Conservation (phyloP, 2,329 filamentous ascomycete genomes). For the Ophiostoma sp. region DNA sequence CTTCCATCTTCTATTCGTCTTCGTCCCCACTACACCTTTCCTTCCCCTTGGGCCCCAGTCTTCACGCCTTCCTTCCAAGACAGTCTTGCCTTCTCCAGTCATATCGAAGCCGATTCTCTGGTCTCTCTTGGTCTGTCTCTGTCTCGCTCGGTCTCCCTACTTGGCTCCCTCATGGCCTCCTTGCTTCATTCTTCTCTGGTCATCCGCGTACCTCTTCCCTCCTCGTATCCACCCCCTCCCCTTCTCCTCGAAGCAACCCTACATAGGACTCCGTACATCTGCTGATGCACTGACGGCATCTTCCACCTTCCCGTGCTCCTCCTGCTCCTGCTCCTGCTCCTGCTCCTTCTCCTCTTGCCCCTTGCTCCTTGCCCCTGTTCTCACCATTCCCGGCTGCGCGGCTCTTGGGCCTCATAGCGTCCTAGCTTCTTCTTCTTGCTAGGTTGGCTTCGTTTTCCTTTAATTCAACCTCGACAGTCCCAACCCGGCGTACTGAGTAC, state of each 20-base stretch:
- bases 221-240: background rate
- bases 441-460: background rate
- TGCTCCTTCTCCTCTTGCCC: background rate
- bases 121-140: background rate
- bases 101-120: background rate
- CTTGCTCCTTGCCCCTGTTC: background rate
- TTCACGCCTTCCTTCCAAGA: background rate
- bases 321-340: background rate
- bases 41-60: background rate
- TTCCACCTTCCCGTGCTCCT: background rate
- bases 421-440: constrained; percentile 11
- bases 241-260: background rate
- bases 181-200: background rate
- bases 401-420: constrained; percentile 8
- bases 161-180: background rate
- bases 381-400: background rate
- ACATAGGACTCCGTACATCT: background rate
- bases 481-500: background rate
- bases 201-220: background rate
- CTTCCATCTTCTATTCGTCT: background rate
- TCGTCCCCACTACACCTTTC: background rate
- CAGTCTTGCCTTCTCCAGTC: background rate
- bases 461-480: background rate
- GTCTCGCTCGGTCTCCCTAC: background rate
- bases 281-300: background rate